These are phyloP conservation scores for Hydrangea macrophylla DNA, from an alignment of 148 eudicot genomes.

Conservation along the genomic window DNA sequence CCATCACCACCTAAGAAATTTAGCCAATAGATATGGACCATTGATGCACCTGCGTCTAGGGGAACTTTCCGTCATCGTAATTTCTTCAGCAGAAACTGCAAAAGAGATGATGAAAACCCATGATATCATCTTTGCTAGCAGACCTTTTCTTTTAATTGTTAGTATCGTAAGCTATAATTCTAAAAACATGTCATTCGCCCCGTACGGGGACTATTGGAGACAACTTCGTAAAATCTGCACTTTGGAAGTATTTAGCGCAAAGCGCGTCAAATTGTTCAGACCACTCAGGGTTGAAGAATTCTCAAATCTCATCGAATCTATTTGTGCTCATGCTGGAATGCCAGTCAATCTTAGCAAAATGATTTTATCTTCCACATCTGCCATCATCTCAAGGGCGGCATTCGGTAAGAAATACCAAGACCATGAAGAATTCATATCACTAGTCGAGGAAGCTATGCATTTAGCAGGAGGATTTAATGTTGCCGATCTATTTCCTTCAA, in stretches of 20 bases:
- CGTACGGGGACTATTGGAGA: background rate
- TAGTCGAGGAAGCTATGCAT: no score
- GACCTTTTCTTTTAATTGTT: background rate
- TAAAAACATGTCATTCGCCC: background rate
- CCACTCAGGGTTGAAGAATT: background rate
- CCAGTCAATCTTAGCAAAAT: no score
- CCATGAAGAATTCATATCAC: slow-evolving; percentile 30
- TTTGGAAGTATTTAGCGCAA: background rate
- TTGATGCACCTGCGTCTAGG: no score
- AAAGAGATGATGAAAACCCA: background rate
- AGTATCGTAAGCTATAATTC: background rate
- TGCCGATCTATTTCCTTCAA: no score
- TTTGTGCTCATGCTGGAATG: background rate
- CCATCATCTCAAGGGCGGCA: no score
- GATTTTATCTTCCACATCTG: no score
- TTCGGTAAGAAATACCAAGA: slow-evolving; percentile 2
- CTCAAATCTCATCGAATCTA: background rate
- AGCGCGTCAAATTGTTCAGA: background rate
- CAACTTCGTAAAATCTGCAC: no score
- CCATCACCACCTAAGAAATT: no score
- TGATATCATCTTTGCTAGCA: background rate
- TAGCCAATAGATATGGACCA: no score
- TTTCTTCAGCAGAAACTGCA: background rate
- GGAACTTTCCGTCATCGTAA: no score
- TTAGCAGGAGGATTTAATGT: no score